phyloP scores from a whole-genome alignment of 2,329 filamentous ascomycete genomes.

The Thielaviopsis musarum region DNA sequence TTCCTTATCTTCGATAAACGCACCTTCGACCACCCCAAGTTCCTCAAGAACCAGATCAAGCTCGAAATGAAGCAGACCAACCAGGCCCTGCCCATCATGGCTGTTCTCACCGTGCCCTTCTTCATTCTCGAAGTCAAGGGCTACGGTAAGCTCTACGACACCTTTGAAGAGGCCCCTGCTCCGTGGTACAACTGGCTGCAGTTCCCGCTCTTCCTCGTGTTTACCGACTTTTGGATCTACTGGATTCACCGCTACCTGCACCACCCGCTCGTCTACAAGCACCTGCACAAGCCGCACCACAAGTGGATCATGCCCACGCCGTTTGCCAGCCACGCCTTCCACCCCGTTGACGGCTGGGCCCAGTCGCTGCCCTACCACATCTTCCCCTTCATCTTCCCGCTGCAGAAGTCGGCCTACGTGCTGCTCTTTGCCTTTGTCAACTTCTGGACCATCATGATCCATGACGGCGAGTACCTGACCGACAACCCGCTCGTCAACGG shows the following conservation, averaged over 20 bases:
- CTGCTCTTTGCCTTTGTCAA: constrained; percentile 83
- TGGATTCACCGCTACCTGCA: constrained; percentile 80
- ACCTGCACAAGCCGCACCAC: constrained; percentile 91
- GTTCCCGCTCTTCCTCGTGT: constrained; percentile 80
- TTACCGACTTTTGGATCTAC: constrained; percentile 84
- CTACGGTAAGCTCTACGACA: constrained; percentile 75
- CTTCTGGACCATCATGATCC: constrained; percentile 91
- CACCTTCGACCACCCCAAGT: constrained; percentile 79
- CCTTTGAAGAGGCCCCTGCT: constrained; percentile 57
- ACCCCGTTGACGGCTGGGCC: constrained; percentile 78
- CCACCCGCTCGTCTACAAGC: constrained; percentile 62
- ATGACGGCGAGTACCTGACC: constrained; percentile 87
- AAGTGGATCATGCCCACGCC: constrained; percentile 99
- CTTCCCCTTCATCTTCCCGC: constrained; percentile 81
- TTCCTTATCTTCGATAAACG: constrained; percentile 81
- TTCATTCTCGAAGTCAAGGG: constrained; percentile 74
- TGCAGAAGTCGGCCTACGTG: constrained; percentile 82
- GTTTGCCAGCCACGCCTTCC: constrained; percentile 84
- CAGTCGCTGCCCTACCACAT: constrained; percentile 86
- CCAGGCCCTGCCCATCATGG: constrained; percentile 63
- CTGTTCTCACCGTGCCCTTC: constrained; percentile 61
- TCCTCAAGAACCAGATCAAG: constrained; percentile 80
- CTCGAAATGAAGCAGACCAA: constrained; percentile 74
- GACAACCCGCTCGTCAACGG: constrained; percentile 88
- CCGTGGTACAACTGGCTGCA: constrained; percentile 64